Base-by-base conservation (phyloP, 1,139 yeast species). In the Nakaseomyces glabratus region DNA sequence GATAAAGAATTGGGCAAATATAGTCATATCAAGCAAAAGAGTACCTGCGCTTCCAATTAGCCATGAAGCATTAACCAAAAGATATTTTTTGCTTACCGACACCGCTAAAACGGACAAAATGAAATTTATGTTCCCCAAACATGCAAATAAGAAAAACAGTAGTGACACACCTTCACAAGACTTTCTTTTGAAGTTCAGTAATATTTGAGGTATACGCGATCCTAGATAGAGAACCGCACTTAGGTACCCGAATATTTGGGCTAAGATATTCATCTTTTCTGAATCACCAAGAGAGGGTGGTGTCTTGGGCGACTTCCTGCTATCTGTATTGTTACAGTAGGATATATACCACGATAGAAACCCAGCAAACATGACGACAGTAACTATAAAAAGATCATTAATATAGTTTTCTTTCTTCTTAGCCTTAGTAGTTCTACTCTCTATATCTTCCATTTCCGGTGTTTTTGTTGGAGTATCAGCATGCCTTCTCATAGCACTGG, bases 91-190 rank as follows among this genome's bases (percentile, higher is more conserved):
- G 37, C 85, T 76, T 36, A 77, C 65, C 46, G 84, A 85, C 30
- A 86, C 82, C 29, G 81, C 71, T 35, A 88, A 63, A 39, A 88
- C 88, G 11, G 93, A 80, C 16, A 82, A 70, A 28, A 88, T 95
- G 49, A 85, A 88, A 0, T 95, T 84, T 53, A 82, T 65, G 57
- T 88, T 88, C 30, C 97, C 97, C 41, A 88, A 63, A 56, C 95
- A 85, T 21, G 97, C 96, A 66, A 88, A 86, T 24, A 86, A 63
- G 61, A 88, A 88, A 60, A 88, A 88, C 69, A 88, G 68, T 55
- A 88, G 85, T 19, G 94, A 81, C 35, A 88, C 81, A 17, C 97
- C 97, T 41, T 86, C 96, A 52, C 94, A 82, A 1, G 93, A 81
- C 61, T 84, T 85, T 49, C 96, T 70, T 55, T 76, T 68, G 53